Evolutionary conservation across 1,139 yeast genomes (phyloP).

Genomic region (Geotrichum carabidarum): DNA sequence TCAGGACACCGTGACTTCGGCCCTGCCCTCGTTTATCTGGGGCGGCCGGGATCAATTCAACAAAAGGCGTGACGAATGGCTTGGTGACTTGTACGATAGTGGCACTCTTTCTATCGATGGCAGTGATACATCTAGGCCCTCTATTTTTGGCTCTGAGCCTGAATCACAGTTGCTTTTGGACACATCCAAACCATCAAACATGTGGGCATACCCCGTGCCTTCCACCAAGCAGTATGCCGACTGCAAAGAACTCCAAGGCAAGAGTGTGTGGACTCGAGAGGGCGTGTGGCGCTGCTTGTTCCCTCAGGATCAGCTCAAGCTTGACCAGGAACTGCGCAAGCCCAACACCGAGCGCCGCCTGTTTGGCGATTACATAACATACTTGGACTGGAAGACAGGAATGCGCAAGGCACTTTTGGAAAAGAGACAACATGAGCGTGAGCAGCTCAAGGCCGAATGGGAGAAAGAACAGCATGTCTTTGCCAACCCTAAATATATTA

Average conservation of each 20-base stretch:
- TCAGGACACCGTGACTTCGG: neutral
- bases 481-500: slow-evolving; percentile 26
- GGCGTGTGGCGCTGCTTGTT: slow-evolving; percentile 89
- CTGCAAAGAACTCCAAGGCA: slow-evolving; percentile 55
- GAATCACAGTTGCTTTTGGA: slow-evolving; percentile 11
- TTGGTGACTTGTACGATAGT: neutral
- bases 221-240: slow-evolving; percentile 53
- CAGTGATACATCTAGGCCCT: no score
- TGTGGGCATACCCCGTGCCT: slow-evolving; percentile 58
- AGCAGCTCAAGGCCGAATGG: neutral
- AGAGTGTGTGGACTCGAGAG: slow-evolving; percentile 66
- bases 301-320: slow-evolving; percentile 40
- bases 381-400: slow-evolving; percentile 17
- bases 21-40: slow-evolving; percentile 16
- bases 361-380: slow-evolving; percentile 15
- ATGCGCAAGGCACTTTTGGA: slow-evolving; percentile 10
- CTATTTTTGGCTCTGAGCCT: neutral
- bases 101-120: no score
- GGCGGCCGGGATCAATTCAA: slow-evolving; percentile 5
- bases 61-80: neutral
- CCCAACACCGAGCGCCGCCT: neutral
- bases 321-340: slow-evolving; percentile 1
- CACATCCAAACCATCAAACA: slow-evolving; percentile 13
- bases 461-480: slow-evolving; percentile 20
- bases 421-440: neutral